phyloP scores from a whole-genome alignment of 345 rosid species.

The Erysimum cheiranthoides region DNA sequence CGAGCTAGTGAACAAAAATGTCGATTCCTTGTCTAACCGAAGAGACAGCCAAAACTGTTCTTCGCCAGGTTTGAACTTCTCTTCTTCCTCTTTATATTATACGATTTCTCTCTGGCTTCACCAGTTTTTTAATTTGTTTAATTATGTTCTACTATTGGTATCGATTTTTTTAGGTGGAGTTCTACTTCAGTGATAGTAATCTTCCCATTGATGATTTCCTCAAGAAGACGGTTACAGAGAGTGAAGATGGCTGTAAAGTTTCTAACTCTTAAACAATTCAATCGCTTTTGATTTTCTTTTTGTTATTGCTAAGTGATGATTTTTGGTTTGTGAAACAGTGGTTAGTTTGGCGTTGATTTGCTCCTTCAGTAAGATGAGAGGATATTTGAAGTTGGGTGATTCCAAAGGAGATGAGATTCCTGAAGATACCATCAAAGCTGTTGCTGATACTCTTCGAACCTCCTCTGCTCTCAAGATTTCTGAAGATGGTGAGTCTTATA shows the following conservation, averaged over 20 bases:
- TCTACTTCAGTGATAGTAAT: constrained; percentile 95
- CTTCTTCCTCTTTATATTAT: not conserved
- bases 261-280: not conserved
- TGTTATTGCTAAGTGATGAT: constrained; percentile 2
- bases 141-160: constrained; percentile 1
- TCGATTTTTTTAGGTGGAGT: constrained; percentile 69
- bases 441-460: constrained; percentile 76
- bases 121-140: not conserved
- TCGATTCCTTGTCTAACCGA: constrained; percentile 66
- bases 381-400: constrained; percentile 68
- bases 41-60: constrained; percentile 66
- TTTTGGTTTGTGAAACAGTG: constrained; percentile 60
- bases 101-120: not conserved
- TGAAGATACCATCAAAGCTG: constrained; percentile 74
- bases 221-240: constrained; percentile 62
- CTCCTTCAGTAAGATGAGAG: constrained; percentile 88
- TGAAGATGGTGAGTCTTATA: constrained; percentile 72
- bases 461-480: constrained; percentile 80
- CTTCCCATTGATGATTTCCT: constrained; percentile 83
- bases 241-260: constrained; percentile 78
- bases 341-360: constrained; percentile 89
- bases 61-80: constrained; percentile 65
- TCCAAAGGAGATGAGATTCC: constrained; percentile 74
- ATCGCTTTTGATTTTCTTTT: not conserved
- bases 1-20: constrained; percentile 48